phyloP scores from a whole-genome alignment of 2,329 filamentous ascomycete genomes.

The Stachybotrys chartarum region DNA sequence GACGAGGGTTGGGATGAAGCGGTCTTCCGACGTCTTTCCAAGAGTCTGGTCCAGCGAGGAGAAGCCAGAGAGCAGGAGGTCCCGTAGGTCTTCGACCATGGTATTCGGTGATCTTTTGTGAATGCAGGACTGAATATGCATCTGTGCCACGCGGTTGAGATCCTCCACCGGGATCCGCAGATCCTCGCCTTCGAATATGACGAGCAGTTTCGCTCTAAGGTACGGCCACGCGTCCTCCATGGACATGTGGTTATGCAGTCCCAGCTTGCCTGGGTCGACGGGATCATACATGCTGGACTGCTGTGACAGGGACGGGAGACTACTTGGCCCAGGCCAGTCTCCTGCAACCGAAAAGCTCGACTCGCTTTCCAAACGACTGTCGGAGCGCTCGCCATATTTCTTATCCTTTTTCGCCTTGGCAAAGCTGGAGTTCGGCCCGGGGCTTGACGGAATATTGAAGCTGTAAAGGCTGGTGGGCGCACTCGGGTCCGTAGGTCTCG shows the following conservation, averaged over 20 bases:
- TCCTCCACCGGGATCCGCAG: conserved; percentile 75
- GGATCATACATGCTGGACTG: conserved; percentile 43
- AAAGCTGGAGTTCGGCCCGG: conserved; percentile 61
- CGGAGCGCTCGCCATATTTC: conserved; percentile 62
- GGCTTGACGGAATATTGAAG: conserved; percentile 67
- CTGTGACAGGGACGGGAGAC: conserved; percentile 37
- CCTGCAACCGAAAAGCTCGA: conserved; percentile 29
- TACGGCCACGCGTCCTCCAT: conserved; percentile 78
- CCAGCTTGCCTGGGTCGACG: conserved; percentile 46
- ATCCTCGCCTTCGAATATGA: conserved; percentile 77
- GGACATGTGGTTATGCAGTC: conserved; percentile 61
- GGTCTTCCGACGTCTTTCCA: conserved; percentile 71
- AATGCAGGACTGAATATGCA: conserved; percentile 73
- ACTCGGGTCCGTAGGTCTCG: conserved; percentile 65
- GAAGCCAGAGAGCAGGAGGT: conserved; percentile 76
- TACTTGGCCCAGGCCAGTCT: conserved; percentile 49
- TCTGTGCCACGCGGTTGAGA: conserved; percentile 71
- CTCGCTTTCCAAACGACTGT: conserved; percentile 46
- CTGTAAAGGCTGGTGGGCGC: conserved; percentile 73
- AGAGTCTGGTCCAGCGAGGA: conserved; percentile 78
- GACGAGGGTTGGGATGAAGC: conserved; percentile 82
- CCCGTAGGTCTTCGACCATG: conserved; percentile 69
- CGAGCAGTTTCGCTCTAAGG: conserved; percentile 66
- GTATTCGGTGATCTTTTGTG: conserved; percentile 63
- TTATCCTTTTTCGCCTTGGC: conserved; percentile 83